Conservation (phyloP, 2,329 filamentous ascomycete species). For the Ceratocystis huliohia region DNA sequence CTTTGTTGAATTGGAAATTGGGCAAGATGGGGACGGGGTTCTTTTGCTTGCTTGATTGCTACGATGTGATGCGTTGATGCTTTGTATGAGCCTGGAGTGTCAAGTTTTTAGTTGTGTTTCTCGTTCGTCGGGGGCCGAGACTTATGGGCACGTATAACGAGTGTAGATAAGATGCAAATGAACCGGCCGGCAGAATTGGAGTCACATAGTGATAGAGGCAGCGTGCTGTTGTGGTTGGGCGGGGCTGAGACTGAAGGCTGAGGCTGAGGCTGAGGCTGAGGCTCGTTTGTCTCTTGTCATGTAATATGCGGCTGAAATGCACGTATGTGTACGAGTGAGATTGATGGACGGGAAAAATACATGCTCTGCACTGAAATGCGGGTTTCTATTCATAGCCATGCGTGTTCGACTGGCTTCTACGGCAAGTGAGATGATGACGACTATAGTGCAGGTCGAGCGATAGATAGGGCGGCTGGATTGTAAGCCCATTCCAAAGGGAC, state of each 20-base stretch:
- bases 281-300: background rate
- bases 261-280: background rate
- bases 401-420: background rate
- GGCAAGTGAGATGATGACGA: background rate
- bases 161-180: background rate
- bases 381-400: background rate
- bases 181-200: background rate
- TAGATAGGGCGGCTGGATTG: slow-evolving; percentile 3
- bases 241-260: background rate
- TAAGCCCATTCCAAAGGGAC: background rate
- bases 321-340: background rate
- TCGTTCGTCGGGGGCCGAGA: too few relatives aligned
- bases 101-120: background rate
- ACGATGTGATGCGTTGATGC: too few relatives aligned
- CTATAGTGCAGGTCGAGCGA: background rate
- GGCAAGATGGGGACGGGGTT: too few relatives aligned
- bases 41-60: too few relatives aligned
- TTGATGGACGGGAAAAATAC: background rate
- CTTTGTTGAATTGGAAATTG: too few relatives aligned
- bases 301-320: background rate
- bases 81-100: background rate
- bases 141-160: background rate
- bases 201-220: background rate
- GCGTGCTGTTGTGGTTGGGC: background rate
- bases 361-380: background rate